Percentiles rank a stretch among this genome's conserved stretches.
These are phyloP conservation scores for Yamadazyma endophytica DNA, from an alignment of 805 yeast genomes.

Conservation along the genomic window DNA sequence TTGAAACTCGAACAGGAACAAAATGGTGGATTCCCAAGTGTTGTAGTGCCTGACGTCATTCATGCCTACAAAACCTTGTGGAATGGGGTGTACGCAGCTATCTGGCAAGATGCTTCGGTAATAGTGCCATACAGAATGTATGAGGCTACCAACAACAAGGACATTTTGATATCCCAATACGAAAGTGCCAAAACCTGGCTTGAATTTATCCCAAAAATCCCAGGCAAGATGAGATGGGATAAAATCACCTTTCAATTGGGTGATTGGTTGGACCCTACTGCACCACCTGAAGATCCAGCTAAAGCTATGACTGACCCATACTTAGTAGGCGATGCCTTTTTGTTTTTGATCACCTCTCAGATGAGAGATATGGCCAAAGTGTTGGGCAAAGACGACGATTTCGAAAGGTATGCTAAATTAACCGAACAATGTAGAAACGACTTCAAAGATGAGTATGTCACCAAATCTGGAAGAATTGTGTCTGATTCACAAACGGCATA, in stretches of 20 bases:
- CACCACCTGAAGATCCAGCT: conserved; percentile 20
- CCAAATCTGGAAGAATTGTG: conserved; percentile 11
- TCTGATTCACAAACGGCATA: conserved; percentile 20
- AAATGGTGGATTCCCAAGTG: conserved; percentile 12
- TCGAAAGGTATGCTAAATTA: conserved; percentile 6
- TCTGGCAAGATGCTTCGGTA: conserved; percentile 20
- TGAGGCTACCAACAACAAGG: conserved; percentile 8
- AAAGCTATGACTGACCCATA: conserved; percentile 15
- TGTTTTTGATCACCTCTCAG: conserved; percentile 10
- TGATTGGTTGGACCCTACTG: conserved; percentile 16
- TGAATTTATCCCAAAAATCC: conserved; percentile 11
- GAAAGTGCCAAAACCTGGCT: conserved; percentile 12
- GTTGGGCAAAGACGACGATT: conserved; percentile 4
- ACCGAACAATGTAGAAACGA: conserved; percentile 10
- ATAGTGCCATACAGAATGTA: conserved; percentile 13
- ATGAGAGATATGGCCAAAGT: conserved; percentile 9
- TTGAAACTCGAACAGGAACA: conserved; percentile 14
- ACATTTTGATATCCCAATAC: conserved; percentile 8
- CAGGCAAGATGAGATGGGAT: conserved; percentile 10
- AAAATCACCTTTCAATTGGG: conserved; percentile 4
- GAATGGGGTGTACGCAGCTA: conserved; percentile 17
- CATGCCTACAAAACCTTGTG: conserved; percentile 13
- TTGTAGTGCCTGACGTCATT: conserved; percentile 16
- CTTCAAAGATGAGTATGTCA: conserved; percentile 14
- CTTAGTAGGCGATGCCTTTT: conserved; percentile 19